Base-by-base conservation (phyloP, 2,329 filamentous ascomycete genomes). In the Plectosphaerella sp. region DNA sequence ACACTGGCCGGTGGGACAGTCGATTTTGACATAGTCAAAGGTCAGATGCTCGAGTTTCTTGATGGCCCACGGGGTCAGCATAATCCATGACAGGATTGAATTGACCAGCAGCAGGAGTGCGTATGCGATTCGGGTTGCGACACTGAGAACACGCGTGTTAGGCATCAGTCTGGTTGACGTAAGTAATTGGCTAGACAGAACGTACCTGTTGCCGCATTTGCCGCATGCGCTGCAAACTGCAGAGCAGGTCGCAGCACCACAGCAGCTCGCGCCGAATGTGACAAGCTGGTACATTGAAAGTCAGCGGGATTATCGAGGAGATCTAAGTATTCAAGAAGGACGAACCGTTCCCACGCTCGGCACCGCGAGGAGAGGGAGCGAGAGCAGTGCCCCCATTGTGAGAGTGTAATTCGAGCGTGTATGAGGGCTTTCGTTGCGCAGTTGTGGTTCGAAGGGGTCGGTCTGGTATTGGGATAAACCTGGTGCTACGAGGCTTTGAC, bases 1-100 rank as follows among this genome's bases (percentile, higher is more conserved):
- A 68, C 94, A 99, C 65, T 93, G 82, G 60, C 93, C 89, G 48
- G 89, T 92, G 25, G 90, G 87, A 68, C 94, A 99, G 64, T 88
- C 87, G 65, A 99, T 96, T 64, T 91, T 91, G 75, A 99, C 92
- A 66, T 97, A 97, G 72, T 97, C 91, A 59, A 99, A 80, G 12
- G 91, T 94, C 51, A 97, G 78, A 58, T 95, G 84, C 72, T 97
- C 86, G 6, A 99, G 79, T 69, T 97, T 97, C 64, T 96, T 90
- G 67, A 99, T 89, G 35, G 94, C 94, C 94, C 94, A 99, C 50
- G 91, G 90, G 20, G 94, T 99, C 74, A 99, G 91, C 91, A 97
- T 96, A 61, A 99, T 90, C 94, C 94, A 99, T 36, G 94, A 93
- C 49, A 97, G 70, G 58, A 97, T 96, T 54, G 93, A 97, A 79